Conservation (phyloP, 2,329 filamentous ascomycete genomes). For the Paecilomyces sp. region DNA sequence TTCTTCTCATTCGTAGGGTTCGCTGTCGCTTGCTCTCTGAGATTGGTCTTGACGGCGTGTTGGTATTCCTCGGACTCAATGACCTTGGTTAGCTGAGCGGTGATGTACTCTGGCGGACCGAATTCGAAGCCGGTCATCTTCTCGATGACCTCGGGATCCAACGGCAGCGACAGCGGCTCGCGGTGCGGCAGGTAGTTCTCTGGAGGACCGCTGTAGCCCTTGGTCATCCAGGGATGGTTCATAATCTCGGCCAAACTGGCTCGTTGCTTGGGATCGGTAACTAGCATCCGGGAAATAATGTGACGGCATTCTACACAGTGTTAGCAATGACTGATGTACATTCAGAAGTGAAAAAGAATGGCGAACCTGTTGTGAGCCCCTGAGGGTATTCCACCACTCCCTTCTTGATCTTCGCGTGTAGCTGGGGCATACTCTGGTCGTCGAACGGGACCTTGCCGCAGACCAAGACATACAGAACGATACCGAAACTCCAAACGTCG, state of each 20-base stretch:
- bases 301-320: constrained; percentile 71
- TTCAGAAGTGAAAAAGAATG: constrained; percentile 1
- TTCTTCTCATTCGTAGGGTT: constrained; percentile 65
- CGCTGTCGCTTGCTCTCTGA: constrained; percentile 57
- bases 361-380: constrained; percentile 80
- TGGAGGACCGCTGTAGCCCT: constrained; percentile 77
- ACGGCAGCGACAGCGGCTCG: constrained; percentile 75
- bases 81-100: constrained; percentile 71
- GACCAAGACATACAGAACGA: constrained; percentile 92
- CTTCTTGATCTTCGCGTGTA: constrained; percentile 98
- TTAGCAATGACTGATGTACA: constrained; percentile 27
- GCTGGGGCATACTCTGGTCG: constrained; percentile 96
- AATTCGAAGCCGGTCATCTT: constrained; percentile 99
- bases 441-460: constrained; percentile 98
- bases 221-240: constrained; percentile 91
- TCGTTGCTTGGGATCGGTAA: constrained; percentile 82
- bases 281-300: constrained; percentile 89
- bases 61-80: constrained; percentile 94
- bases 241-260: constrained; percentile 87
- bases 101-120: constrained; percentile 77
- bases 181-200: constrained; percentile 82
- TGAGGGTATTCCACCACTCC: constrained; percentile 91
- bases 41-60: constrained; percentile 65
- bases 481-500: constrained; percentile 97
- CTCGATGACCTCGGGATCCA: constrained; percentile 75